Conservation (phyloP, 2,329 filamentous ascomycete genomes). For the Cyclaneusma minus region DNA sequence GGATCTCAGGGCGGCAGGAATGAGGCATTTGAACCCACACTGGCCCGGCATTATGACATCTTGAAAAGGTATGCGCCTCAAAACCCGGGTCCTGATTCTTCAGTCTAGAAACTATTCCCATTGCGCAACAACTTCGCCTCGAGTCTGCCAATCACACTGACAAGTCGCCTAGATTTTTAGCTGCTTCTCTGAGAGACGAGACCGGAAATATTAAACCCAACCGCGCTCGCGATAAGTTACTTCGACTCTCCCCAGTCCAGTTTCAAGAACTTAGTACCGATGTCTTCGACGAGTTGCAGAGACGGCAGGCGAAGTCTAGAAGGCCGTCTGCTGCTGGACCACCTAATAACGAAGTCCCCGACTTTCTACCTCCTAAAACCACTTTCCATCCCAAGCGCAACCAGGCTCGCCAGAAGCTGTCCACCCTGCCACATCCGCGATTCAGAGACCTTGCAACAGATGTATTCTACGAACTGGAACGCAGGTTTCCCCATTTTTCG, state of each 20-base stretch:
- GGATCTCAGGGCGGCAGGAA: conserved; percentile 45
- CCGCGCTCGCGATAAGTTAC: conserved; percentile 84
- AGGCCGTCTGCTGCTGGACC: conserved; percentile 34
- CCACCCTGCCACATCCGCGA: conserved; percentile 69
- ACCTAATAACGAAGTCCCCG: conserved; percentile 34
- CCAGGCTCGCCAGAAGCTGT: conserved; percentile 89
- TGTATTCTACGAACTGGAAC: conserved; percentile 88
- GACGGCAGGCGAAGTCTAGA: conserved; percentile 57
- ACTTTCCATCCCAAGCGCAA: conserved; percentile 95
- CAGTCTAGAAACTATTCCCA: no score
- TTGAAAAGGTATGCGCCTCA: conserved; percentile 52
- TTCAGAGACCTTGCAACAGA: conserved; percentile 91
- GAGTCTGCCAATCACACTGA: background rate
- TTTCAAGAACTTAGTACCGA: conserved; percentile 97
- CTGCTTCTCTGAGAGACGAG: conserved; percentile 56
- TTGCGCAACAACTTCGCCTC: no score
- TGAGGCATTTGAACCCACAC: conserved; percentile 41
- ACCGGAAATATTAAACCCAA: conserved; percentile 62
- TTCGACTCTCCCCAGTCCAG: conserved; percentile 78
- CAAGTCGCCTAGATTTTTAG: conserved; percentile 42
- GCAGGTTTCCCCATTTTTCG: conserved; percentile 72
- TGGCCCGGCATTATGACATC: conserved; percentile 69
- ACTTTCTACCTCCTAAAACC: conserved; percentile 68
- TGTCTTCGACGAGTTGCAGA: conserved; percentile 86
- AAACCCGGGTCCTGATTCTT: no score